Base-by-base conservation (phyloP, 1,284 basidiomycete genomes). In the Coniferiporia weirii region DNA sequence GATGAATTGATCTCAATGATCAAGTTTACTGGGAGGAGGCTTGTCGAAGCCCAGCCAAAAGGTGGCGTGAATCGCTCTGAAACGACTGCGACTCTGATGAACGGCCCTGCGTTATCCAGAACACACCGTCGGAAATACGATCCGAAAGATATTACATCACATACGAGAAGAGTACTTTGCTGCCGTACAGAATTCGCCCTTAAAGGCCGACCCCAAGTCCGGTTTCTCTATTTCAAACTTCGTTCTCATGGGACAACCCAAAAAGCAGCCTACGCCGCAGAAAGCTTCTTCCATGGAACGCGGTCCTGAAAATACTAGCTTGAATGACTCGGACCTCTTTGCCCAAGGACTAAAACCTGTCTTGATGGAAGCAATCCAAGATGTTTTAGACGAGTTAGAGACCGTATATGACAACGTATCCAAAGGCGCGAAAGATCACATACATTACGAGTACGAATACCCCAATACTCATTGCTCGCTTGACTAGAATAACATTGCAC, bases 351-450 rank as follows among this genome's bases (percentile, higher is more conserved):
- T 91, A 48, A 90, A 88, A 70, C 88, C 89, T 3, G 85, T 91
- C 1, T 76, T 95, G 52, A 92, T 95, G 79, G 91, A 93, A 72
- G 93, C 91, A 1, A 93, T 96, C 60, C 89, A 95, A 67, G 92
- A 98, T 70, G 89, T 98, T 13, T 80, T 98, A 51, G 94, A 97
- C 66, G 97, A 99, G 72, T 77, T 99, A 52, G 96, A 98, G 71
- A 95, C 93, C 3, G 95, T 96, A 0, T 94, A 97, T 68, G 92
- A 96, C 65, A 95, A 91, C 69, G 89, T 99, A 10, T 92, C 93
- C 3, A 96, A 93, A 74, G 93, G 93, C 63, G 93, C 95, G 1
- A 90, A 86, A 70, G 95, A 98, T 72, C 96, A 99, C 71, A 93
- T 99, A 63, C 95, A 98, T 73, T 93, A 93, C 9, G 94, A 97